Evolutionary conservation across 306 rosid species (phyloP).

Genomic region (Betula pendula): DNA sequence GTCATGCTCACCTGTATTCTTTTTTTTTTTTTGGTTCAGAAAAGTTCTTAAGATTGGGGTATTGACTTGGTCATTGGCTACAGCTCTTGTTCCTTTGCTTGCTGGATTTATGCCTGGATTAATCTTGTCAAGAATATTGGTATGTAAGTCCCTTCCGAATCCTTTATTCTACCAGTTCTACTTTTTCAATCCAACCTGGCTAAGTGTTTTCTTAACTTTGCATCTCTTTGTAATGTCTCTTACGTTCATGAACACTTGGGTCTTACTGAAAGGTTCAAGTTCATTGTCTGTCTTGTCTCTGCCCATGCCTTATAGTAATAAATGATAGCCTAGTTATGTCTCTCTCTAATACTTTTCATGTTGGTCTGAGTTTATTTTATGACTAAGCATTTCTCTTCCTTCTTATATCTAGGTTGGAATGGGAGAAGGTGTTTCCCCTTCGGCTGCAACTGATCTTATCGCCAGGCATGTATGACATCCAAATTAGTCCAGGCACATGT

Average conservation of each 20-base stretch:
- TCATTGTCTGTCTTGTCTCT: constrained; percentile 16
- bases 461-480: constrained; percentile 83
- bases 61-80: constrained; percentile 83
- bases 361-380: constrained; percentile 20
- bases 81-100: constrained; percentile 79
- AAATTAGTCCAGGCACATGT: constrained; percentile 16
- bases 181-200: neutral
- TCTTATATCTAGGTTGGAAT: constrained; percentile 79
- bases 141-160: constrained; percentile 31
- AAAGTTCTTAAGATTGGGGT: constrained; percentile 85
- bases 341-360: neutral
- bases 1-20: constrained; percentile 22
- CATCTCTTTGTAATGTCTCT: constrained; percentile 2
- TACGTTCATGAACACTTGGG: constrained; percentile 11
- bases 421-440: constrained; percentile 99
- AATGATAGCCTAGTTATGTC: neutral
- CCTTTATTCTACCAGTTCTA: neutral
- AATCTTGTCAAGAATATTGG: constrained; percentile 79
- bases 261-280: constrained; percentile 15
- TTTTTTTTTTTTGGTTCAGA: constrained; percentile 48
- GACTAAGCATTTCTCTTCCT: constrained; percentile 27
- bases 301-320: neutral
- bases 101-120: constrained; percentile 92
- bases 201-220: neutral
- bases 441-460: constrained; percentile 95